Base-by-base conservation (phyloP, 2,329 filamentous ascomycete genomes). In the Cercospora nicotianae region DNA sequence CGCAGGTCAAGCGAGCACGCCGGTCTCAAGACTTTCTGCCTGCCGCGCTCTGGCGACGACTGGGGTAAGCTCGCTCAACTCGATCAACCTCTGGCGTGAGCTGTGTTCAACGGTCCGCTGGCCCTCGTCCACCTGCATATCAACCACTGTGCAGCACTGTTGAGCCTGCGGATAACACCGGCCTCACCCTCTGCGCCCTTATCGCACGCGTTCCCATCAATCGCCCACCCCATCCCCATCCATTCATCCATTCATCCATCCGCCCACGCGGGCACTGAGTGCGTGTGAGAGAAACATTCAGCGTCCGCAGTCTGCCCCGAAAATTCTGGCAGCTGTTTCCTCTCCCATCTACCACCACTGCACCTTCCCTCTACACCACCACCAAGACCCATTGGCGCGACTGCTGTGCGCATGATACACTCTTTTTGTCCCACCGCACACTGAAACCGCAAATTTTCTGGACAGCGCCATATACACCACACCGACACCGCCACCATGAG, bases 401-500 rank as follows among this genome's bases (percentile, higher is more conserved):
- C 30, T 26, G 59, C 57, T 67, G 62, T 26, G 59, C 57, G 67
- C 62, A 69, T 69, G 64, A 68, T 57, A 66, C 69, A 42, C 66
- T 72, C 71, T 70, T 70, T 72, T 60, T 31, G 45, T n/a, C 60
- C 60, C 18, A 39, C 28, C 59, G 55, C 31, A 30, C 30, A 10
- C 45, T 20, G 45, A 30, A 55, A 57, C 62, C 65, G 61, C 68
- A 66, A 67, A 65, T 63, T 67, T 70, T 66, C 48, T 33, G n/a
- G 39, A 51, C 45, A 26, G 20, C 65, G 65, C 59, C 64, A 62
- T 23, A 18, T 60, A 68, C 63, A 68, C 70, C 67, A 70, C 64
- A 69, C 70, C 72, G 68, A 70, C 64, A 69, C 70, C 72, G 68
- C 71, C 66, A 73, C 26, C 76, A 98, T 98, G 94, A 92, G 92